Percentiles rank a stretch among this genome's conserved stretches.
Evolutionary conservation across 2,329 filamentous ascomycete genomes (phyloP).

Genomic region (Nemania sp.): DNA sequence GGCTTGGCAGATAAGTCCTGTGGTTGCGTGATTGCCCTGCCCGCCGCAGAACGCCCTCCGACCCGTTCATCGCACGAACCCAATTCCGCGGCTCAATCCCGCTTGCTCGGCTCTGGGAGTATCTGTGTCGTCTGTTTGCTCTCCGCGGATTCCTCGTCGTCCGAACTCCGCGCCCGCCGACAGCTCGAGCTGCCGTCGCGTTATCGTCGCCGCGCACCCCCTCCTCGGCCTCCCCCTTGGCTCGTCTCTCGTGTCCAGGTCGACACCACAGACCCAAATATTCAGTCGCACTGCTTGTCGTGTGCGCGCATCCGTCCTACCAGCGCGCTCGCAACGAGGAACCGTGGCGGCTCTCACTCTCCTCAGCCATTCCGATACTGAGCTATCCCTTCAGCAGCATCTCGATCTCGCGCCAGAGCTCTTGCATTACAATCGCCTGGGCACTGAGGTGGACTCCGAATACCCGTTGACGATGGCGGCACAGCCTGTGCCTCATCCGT

Average conservation of each 20-base stretch:
- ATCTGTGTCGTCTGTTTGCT: no score
- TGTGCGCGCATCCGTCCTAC: conserved; percentile 37
- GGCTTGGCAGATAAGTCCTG: conserved; percentile 1
- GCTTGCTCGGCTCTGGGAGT: no score
- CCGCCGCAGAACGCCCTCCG: background rate
- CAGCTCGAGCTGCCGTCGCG: conserved; percentile 7
- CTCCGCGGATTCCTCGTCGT: no score
- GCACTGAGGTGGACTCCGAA: conserved; percentile 59
- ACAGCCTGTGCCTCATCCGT: conserved; percentile 71
- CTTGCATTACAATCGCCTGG: conserved; percentile 54
- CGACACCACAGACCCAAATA: background rate
- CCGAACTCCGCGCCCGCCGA: no score
- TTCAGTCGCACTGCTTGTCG: conserved; percentile 10
- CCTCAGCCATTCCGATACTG: conserved; percentile 57
- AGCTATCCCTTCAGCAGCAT: conserved; percentile 64
- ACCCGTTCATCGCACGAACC: background rate
- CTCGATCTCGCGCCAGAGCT: conserved; percentile 60
- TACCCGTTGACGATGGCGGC: conserved; percentile 68
- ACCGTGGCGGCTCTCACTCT: conserved; percentile 62
- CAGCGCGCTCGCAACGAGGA: conserved; percentile 42
- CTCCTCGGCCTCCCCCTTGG: background rate
- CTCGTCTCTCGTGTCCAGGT: background rate
- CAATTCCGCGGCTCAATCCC: no score
- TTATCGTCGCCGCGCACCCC: conserved; percentile 1
- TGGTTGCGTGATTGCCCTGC: conserved; percentile 11